Conservation (phyloP, 805 yeast genomes). For the Nakazawaea wickerhamii region DNA sequence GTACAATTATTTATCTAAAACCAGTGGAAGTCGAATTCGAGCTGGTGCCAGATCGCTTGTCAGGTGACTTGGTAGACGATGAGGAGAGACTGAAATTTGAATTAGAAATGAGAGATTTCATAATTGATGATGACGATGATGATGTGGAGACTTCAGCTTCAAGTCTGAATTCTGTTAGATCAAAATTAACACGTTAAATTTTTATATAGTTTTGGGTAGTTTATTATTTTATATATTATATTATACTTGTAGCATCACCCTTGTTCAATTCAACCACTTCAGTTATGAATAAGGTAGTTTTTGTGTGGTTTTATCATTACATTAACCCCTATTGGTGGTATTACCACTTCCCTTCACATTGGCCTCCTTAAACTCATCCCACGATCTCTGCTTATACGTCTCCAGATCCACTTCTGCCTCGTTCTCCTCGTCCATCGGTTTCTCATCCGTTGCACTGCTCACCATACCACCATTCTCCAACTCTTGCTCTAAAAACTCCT, state of each 20-base stretch:
- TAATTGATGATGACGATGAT: conserved; percentile 2
- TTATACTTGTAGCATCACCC: too few relatives aligned
- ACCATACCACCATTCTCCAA: conserved; percentile 78
- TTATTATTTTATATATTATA: not conserved
- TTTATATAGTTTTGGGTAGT: not conserved
- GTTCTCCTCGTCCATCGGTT: conserved; percentile 47
- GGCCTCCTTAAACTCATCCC: conserved; percentile 92
- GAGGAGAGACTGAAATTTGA: conserved; percentile 2
- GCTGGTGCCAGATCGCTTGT: not conserved
- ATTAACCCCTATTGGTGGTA: conserved; percentile 60
- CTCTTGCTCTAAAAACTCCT: conserved; percentile 85
- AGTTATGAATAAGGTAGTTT: too few relatives aligned
- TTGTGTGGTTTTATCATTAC: too few relatives aligned
- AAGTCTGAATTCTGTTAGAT: conserved; percentile 3
- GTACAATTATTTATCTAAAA: conserved; percentile 10
- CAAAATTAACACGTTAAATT: not conserved
- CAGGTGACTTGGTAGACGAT: not conserved
- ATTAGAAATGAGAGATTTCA: conserved; percentile 3
- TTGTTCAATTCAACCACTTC: too few relatives aligned
- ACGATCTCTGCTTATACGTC: conserved; percentile 72
- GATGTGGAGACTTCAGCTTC: not conserved
- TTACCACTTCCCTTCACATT: conserved; percentile 90
- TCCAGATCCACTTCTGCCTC: conserved; percentile 56
- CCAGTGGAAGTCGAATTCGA: conserved; percentile 3
- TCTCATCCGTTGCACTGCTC: conserved; percentile 30